phyloP scores from a whole-genome alignment of 2,329 filamentous ascomycete genomes.

The Phaeoacremonium minimum region DNA sequence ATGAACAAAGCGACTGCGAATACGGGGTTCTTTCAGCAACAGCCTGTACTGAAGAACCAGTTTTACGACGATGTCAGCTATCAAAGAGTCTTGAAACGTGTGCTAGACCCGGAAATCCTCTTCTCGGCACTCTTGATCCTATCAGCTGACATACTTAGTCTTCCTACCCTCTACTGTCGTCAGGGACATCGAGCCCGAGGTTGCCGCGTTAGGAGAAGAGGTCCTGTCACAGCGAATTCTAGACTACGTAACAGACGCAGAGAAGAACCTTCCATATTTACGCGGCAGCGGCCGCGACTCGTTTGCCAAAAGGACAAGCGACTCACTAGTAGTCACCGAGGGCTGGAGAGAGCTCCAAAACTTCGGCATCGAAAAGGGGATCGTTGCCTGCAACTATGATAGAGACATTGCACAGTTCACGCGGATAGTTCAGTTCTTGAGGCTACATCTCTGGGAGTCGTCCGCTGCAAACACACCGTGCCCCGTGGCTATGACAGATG shows the following conservation, averaged over 20 bases:
- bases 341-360: conserved; percentile 62
- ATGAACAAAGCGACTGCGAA: conserved; percentile 42
- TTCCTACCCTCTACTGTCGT: conserved; percentile 40
- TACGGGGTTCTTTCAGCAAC: conserved; percentile 52
- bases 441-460: conserved; percentile 53
- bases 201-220: conserved; percentile 43
- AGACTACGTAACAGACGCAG: conserved; percentile 57
- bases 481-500: conserved; percentile 64
- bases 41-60: conserved; percentile 49
- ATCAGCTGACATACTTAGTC: conserved; percentile 26
- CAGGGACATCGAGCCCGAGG: conserved; percentile 33
- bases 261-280: conserved; percentile 59
- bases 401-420: conserved; percentile 43
- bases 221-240: conserved; percentile 53
- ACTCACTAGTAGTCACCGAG: conserved; percentile 54
- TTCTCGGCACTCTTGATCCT: neutral
- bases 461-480: conserved; percentile 60
- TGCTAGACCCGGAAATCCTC: neutral
- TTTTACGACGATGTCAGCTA: conserved; percentile 51
- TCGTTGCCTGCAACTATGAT: conserved; percentile 56
- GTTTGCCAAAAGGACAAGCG: conserved; percentile 55
- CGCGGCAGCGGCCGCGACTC: conserved; percentile 51
- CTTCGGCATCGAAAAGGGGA: conserved; percentile 53
- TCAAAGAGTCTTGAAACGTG: conserved; percentile 46
- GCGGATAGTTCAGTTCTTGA: conserved; percentile 56